Evolutionary conservation across 768 basidiomycete species (phyloP).

Genomic region (Agaricus sinodeliciosus): DNA sequence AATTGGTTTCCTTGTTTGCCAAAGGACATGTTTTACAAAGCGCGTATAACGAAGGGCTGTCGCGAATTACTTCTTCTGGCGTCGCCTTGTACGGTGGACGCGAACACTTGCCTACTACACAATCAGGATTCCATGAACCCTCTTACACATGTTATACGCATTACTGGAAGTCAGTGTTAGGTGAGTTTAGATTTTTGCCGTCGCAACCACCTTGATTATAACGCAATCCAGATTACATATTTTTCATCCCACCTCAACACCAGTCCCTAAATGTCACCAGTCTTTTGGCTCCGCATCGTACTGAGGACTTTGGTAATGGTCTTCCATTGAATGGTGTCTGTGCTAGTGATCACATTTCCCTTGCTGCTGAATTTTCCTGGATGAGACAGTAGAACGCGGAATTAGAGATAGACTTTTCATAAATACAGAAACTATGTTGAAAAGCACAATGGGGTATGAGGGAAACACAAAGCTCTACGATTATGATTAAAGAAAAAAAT

Average conservation of each 20-base stretch:
- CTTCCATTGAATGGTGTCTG: conserved; percentile 75
- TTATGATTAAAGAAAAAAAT: not conserved
- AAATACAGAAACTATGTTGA: too few relatives aligned
- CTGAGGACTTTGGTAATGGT: conserved; percentile 57
- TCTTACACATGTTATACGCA: conserved; percentile 87
- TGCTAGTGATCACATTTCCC: conserved; percentile 82
- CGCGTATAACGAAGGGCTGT: conserved; percentile 58
- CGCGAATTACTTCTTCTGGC: conserved; percentile 5
- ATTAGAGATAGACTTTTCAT: not conserved
- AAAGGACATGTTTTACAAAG: conserved; percentile 42
- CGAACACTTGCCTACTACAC: conserved; percentile 26
- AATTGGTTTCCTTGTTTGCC: conserved; percentile 47
- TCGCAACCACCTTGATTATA: not conserved
- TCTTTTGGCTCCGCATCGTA: conserved; percentile 56
- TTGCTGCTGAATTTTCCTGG: conserved; percentile 58
- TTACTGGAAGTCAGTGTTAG: conserved; percentile 78
- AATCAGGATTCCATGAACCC: conserved; percentile 64
- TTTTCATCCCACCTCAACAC: conserved; percentile 49
- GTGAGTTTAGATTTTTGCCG: conserved; percentile 29
- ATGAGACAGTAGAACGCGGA: conserved; percentile 6
- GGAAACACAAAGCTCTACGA: conserved; percentile 2
- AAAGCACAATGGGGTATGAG: not conserved
- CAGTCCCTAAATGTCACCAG: conserved; percentile 33
- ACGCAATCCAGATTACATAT: conserved; percentile 72
- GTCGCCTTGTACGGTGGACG: conserved; percentile 47